Conservation (phyloP, 352 stramenopile species). For the Blastocystis sp. region DNA sequence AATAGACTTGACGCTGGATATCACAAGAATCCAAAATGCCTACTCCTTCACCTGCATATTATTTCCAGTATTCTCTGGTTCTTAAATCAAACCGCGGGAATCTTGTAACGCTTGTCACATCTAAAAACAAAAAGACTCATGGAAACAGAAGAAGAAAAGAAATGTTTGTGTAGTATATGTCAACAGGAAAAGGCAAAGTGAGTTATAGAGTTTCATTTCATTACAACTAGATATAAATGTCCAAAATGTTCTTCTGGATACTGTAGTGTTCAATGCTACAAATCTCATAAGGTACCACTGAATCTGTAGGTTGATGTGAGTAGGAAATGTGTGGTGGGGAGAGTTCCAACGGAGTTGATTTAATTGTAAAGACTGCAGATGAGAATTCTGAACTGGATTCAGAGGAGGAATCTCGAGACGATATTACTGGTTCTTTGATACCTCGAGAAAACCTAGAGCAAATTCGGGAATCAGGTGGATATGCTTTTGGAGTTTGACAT, state of each 20-base stretch:
- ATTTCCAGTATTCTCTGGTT: too few species aligned
- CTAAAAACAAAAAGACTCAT: background rate
- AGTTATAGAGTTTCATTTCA: background rate
- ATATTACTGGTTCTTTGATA: background rate
- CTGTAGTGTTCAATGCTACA: conserved; percentile 48
- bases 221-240: conserved; percentile 34
- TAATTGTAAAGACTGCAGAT: background rate
- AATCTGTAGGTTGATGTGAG: background rate
- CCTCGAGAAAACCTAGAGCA: background rate
- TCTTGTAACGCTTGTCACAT: too few species aligned
- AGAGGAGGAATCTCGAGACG: background rate
- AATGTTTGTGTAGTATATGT: background rate
- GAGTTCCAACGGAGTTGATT: background rate
- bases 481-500: background rate
- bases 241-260: background rate
- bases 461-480: conserved; percentile 22
- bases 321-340: background rate
- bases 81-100: too few species aligned
- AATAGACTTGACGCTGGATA: conserved; percentile 45
- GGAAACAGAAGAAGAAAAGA: background rate
- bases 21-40: background rate
- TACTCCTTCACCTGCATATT: background rate
- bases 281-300: conserved; percentile 1
- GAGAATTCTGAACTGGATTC: background rate
- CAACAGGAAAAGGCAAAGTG: conserved; percentile 10